Conservation (phyloP, 179 eudicot genomes). For the Beta corolliflora region DNA sequence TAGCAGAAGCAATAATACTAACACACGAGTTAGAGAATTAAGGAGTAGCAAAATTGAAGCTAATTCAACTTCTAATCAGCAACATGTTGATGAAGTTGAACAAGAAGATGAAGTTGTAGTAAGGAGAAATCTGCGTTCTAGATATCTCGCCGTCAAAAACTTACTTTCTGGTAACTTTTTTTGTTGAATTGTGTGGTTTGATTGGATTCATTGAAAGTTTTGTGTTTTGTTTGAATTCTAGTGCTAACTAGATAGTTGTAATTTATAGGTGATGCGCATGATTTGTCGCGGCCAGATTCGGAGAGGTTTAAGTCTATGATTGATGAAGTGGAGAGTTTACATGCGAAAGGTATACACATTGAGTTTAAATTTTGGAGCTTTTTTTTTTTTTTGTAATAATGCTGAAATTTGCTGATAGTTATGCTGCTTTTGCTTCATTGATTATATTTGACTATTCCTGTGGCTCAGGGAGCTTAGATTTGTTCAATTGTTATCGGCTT, state of each 20-base stretch:
- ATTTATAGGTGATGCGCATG: slow-evolving; percentile 67
- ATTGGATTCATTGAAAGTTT: background rate
- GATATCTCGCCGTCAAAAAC: slow-evolving; percentile 67
- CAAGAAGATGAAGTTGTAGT: slow-evolving; percentile 30
- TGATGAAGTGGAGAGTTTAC: slow-evolving; percentile 73
- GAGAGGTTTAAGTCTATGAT: slow-evolving; percentile 58
- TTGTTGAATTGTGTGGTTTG: background rate
- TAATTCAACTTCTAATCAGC: slow-evolving; percentile 9
- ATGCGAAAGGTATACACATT: slow-evolving; percentile 55
- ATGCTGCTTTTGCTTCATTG: too few species aligned
- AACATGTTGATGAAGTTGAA: background rate
- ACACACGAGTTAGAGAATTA: slow-evolving; percentile 9
- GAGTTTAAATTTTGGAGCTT: background rate
- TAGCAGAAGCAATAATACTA: slow-evolving; percentile 6
- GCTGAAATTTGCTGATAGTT: too few species aligned
- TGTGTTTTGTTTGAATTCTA: background rate
- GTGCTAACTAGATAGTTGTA: background rate
- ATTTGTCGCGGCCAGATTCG: slow-evolving; percentile 50
- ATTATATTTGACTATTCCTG: too few species aligned
- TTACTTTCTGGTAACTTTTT: slow-evolving; percentile 49
- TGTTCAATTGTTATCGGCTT: too few species aligned
- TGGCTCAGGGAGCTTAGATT: background rate
- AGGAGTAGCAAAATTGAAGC: slow-evolving; percentile 9
- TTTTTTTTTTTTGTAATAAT: background rate
- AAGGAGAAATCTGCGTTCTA: slow-evolving; percentile 70